Evolutionary conservation across 495 filamentous ascomycete species (phyloP).

Genomic region (Aspergillus diversus): DNA sequence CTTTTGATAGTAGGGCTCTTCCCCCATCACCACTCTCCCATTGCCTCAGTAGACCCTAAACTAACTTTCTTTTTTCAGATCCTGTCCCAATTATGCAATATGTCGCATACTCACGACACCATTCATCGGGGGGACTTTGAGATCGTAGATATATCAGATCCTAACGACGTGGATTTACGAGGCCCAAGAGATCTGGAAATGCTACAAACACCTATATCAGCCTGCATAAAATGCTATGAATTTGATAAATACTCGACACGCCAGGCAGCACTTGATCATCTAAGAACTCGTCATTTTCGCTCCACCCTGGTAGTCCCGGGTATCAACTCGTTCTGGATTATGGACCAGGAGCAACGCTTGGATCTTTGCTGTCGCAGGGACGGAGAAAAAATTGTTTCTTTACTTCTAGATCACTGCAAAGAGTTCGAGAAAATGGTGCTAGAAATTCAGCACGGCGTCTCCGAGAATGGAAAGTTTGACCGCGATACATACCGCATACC

Average conservation of each 20-base stretch:
- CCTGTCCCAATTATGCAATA: not conserved
- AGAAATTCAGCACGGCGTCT: constrained; percentile 8
- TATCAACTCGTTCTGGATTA: not conserved
- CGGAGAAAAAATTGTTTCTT: not conserved
- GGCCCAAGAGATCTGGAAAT: not conserved
- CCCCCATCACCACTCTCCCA: not conserved
- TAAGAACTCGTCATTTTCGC: not conserved
- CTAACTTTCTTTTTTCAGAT: not conserved
- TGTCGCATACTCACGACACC: not conserved
- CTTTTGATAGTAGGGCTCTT: not conserved
- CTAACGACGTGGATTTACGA: not conserved
- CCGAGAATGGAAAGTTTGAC: constrained; percentile 4
- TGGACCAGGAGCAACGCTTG: not conserved
- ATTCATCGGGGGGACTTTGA: not conserved
- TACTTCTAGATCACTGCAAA: not conserved
- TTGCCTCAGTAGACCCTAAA: too few species aligned
- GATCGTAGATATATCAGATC: not conserved
- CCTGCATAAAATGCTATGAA: not conserved
- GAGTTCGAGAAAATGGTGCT: not conserved
- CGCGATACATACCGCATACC: constrained; percentile 1
- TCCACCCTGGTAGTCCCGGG: not conserved
- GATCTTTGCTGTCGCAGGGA: not conserved
- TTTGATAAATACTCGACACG: constrained; percentile 6
- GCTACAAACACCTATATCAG: not conserved
- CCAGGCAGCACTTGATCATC: constrained; percentile 4